A percentile compares a stretch with the other conserved stretches of the same genome.
Evolutionary conservation across 768 basidiomycete genomes (phyloP).

Genomic region (Amanita phalloides): DNA sequence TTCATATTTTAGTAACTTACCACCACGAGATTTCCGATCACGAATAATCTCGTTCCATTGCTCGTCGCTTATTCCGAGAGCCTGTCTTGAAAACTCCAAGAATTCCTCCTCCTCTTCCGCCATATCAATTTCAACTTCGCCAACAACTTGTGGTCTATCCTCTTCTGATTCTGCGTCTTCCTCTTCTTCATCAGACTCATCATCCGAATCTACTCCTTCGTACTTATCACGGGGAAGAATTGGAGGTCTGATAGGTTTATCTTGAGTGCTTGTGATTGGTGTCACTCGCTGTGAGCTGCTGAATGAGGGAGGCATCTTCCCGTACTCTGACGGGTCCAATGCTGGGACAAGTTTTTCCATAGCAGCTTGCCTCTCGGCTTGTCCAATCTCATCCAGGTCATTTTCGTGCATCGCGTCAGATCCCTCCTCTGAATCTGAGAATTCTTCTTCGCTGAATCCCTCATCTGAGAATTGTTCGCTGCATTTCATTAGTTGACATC

Average conservation of each 20-base stretch:
- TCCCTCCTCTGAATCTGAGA: slow-evolving; percentile 35
- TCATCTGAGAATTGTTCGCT: slow-evolving; percentile 69
- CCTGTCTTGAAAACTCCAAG: slow-evolving; percentile 87
- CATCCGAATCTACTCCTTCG: slow-evolving; percentile 91
- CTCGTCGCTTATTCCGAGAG: slow-evolving; percentile 80
- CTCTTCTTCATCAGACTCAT: slow-evolving; percentile 64
- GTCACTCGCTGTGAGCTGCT: slow-evolving; percentile 60
- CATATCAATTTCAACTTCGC: slow-evolving; percentile 86
- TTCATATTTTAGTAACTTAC: slow-evolving; percentile 31
- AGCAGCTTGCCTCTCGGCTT: slow-evolving; percentile 41
- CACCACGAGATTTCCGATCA: slow-evolving; percentile 72
- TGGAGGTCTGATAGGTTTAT: slow-evolving; percentile 58
- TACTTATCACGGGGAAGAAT: slow-evolving; percentile 75
- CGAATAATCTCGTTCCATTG: slow-evolving; percentile 83
- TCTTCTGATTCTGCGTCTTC: slow-evolving; percentile 55
- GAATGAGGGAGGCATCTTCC: slow-evolving; percentile 70
- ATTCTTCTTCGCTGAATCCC: slow-evolving; percentile 38
- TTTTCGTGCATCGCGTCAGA: slow-evolving; percentile 24
- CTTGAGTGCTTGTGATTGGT: slow-evolving; percentile 19
- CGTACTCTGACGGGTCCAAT: slow-evolving; percentile 78
- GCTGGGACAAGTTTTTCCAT: slow-evolving; percentile 78
- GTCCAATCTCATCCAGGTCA: slow-evolving; percentile 13
- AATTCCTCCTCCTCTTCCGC: slow-evolving; percentile 91
- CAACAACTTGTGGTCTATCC: slow-evolving; percentile 74
- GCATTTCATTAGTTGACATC: slow-evolving; percentile 4